Evolutionary conservation across 2,329 filamentous ascomycete species (phyloP).

Genomic region (Colletotrichum lini): DNA sequence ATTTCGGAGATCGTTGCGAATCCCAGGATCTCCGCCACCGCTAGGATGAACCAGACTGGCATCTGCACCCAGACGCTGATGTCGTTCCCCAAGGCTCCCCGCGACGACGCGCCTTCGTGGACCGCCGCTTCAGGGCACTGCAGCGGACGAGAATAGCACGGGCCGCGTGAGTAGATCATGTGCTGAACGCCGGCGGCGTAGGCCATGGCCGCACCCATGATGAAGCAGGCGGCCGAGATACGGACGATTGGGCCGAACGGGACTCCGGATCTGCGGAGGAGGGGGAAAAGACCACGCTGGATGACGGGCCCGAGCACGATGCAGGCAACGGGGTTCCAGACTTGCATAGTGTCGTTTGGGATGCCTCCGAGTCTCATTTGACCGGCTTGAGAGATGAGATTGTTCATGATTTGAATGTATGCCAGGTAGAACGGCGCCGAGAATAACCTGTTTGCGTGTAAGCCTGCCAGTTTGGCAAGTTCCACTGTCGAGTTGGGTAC

Average conservation of each 20-base stretch:
- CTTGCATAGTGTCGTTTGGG: conserved; percentile 69
- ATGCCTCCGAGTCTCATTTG: conserved; percentile 67
- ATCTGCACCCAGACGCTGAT: conserved; percentile 57
- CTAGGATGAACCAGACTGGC: conserved; percentile 56
- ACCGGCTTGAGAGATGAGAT: conserved; percentile 68
- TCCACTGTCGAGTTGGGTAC: too few relatives aligned
- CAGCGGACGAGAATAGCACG: conserved; percentile 42
- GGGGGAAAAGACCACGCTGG: conserved; percentile 66
- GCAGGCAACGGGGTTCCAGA: conserved; percentile 67
- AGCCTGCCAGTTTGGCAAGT: neutral
- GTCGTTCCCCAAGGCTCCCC: conserved; percentile 46
- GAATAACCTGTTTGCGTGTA: conserved; percentile 13
- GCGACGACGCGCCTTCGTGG: conserved; percentile 4
- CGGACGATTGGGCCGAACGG: conserved; percentile 68
- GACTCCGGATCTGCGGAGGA: conserved; percentile 60
- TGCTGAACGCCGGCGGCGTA: conserved; percentile 63
- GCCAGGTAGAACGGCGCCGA: conserved; percentile 51
- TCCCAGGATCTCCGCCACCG: conserved; percentile 59
- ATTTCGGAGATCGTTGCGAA: conserved; percentile 59
- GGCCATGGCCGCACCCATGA: conserved; percentile 64
- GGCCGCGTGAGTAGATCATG: conserved; percentile 50
- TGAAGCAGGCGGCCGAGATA: conserved; percentile 65
- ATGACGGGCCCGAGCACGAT: conserved; percentile 69
- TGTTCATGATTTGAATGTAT: conserved; percentile 69
- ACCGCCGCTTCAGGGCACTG: conserved; percentile 46